Conservation (phyloP, 2,329 filamentous ascomycete species). For the Fusarium metavorans region DNA sequence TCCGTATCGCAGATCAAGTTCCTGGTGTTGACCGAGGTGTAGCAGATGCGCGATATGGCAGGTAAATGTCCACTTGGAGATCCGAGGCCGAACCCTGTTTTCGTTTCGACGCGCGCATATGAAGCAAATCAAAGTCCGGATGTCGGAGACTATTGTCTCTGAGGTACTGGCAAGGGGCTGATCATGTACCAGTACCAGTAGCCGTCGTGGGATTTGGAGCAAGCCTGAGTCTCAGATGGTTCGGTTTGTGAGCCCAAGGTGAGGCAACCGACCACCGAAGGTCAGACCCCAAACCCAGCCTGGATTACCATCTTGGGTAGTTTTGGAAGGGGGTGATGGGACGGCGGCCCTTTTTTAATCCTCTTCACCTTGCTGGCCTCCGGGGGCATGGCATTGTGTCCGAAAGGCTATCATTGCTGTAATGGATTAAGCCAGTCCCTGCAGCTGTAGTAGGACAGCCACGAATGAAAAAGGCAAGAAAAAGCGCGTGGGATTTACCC, state of each 20-base stretch:
- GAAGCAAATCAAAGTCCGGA: slow-evolving; percentile 9
- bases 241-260: not conserved
- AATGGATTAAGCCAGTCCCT: slow-evolving; percentile 1
- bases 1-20: slow-evolving; percentile 30
- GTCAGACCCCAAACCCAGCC: slow-evolving; percentile 4
- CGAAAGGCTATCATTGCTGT: not conserved
- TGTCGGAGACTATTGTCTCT: slow-evolving; percentile 4
- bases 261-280: slow-evolving; percentile 6
- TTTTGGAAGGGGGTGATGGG: slow-evolving; percentile 1
- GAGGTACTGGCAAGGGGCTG: slow-evolving; percentile 13
- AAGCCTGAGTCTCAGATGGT: not conserved
- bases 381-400: not conserved
- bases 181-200: slow-evolving; percentile 6
- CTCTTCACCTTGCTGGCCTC: slow-evolving; percentile 20
- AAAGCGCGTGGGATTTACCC: slow-evolving; percentile 15
- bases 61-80: slow-evolving; percentile 11
- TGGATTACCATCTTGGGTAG: slow-evolving; percentile 15
- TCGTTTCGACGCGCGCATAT: not conserved
- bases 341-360: not conserved
- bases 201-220: not conserved
- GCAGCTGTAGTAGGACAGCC: not conserved
- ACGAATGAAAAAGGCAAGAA: not conserved
- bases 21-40: slow-evolving; percentile 36
- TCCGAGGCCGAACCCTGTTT: slow-evolving; percentile 4
- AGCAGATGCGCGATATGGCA: slow-evolving; percentile 16